Evolutionary conservation across 331 rosid species (phyloP), one percentile per base, ranked within the genome.

Genomic region (Erythrophleum ivorense): DNA sequence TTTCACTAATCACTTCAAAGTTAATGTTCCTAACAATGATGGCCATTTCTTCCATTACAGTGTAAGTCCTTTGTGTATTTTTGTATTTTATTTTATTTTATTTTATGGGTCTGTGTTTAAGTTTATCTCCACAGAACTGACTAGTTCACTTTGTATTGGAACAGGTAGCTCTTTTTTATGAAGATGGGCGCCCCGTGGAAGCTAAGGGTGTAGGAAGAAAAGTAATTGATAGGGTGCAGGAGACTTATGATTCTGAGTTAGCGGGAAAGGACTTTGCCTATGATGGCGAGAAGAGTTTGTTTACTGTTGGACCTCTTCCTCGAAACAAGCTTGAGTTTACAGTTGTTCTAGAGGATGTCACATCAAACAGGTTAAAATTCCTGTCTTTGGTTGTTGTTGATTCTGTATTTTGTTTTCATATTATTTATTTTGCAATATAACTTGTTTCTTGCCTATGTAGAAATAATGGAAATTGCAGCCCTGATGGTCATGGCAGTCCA

Each of bases 101-200:
- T n/a, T n/a, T n/a, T n/a, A n/a, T n/a, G n/a, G n/a, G n/a, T n/a
- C n/a, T n/a, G 29, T 18, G 9, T 64, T 10, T 13, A 7, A 13
- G 52, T 71, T 70, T 18, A 24, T n/a, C 21, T 58, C 4, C 38
- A 43, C 63, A 6, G 53, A 71, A 36, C 9, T 45, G 66, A 46
- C 52, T 74, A 38, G 21, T 75, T 33, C 12, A 38, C 38, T 58
- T 59, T 82, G 69, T 52, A 57, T 59, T 14, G 71, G 50, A 55
- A 10, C 82, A 95, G 99, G 98, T 95, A 54, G 10, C 93, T 3
- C 79, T 95, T 55, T 7, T 82, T 9, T 93, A 93, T 77, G 99
- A 95, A 84, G 99, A 95, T 78, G 99, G 98, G 24, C 91, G 93
- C 21, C 97, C 97, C 60, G 94, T 92, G 67, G 99, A 96, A 58